Percentiles rank a stretch among this genome's conserved stretches.
These are phyloP conservation scores for Trichoderma aggressivum DNA, from an alignment of 2,329 filamentous ascomycete genomes.

Conservation along the genomic window DNA sequence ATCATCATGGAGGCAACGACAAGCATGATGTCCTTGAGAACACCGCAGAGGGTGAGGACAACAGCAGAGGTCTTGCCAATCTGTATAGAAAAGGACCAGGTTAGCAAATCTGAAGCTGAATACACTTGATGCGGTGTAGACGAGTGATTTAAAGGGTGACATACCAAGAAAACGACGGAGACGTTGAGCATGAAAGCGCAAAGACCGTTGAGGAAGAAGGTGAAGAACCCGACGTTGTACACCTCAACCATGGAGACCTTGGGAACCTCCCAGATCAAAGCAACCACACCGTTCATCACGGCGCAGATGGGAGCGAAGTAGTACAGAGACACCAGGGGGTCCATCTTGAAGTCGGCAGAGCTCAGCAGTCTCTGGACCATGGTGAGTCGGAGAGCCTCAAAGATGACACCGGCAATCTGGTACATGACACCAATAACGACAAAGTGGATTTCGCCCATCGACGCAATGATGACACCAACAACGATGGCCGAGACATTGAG, in stretches of 20 bases:
- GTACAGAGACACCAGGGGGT: slow-evolving; percentile 82
- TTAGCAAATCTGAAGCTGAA: background rate
- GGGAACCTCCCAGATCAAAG: slow-evolving; percentile 71
- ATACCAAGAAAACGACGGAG: slow-evolving; percentile 80
- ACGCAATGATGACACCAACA: slow-evolving; percentile 89
- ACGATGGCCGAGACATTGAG: slow-evolving; percentile 95
- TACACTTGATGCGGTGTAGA: background rate
- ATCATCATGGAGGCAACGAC: slow-evolving; percentile 77
- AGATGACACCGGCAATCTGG: slow-evolving; percentile 74
- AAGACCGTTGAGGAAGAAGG: slow-evolving; percentile 71
- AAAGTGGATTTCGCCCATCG: slow-evolving; percentile 93
- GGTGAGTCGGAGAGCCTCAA: slow-evolving; percentile 78
- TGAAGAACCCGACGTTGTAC: slow-evolving; percentile 68
- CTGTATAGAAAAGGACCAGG: slow-evolving; percentile 45
- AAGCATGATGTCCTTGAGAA: slow-evolving; percentile 83
- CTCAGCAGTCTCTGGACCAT: slow-evolving; percentile 81
- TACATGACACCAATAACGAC: slow-evolving; percentile 74
- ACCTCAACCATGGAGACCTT: slow-evolving; percentile 66
- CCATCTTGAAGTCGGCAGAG: slow-evolving; percentile 87
- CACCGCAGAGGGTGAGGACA: slow-evolving; percentile 81
- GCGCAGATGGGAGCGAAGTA: slow-evolving; percentile 86
- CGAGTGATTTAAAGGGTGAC: slow-evolving; percentile 29
- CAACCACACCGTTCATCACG: slow-evolving; percentile 72
- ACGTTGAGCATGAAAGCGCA: slow-evolving; percentile 81
- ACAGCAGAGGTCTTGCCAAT: slow-evolving; percentile 86